Conservation (phyloP, 257 asterid species). For the Solanum virginianum region DNA sequence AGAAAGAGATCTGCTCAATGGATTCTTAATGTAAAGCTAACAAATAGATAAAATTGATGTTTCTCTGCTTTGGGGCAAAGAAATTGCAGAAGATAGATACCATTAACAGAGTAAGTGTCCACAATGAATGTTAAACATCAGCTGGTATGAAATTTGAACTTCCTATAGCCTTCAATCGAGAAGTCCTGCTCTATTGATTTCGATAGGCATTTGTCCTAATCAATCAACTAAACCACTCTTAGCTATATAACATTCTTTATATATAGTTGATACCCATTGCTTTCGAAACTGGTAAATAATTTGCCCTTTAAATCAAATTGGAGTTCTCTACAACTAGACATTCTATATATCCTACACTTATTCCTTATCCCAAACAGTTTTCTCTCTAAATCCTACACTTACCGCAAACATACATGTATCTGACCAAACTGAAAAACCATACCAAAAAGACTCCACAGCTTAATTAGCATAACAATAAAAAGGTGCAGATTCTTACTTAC, state of each 20-base stretch:
- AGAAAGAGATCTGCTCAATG: background rate
- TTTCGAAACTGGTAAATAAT: background rate
- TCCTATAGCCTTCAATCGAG: background rate
- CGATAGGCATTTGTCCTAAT: background rate
- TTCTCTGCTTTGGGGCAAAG: background rate
- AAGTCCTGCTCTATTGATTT: background rate
- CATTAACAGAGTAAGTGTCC: background rate
- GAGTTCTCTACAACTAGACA: background rate
- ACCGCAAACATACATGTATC: background rate
- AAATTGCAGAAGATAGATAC: background rate
- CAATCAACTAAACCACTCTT: background rate
- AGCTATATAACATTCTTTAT: background rate
- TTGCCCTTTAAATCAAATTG: background rate
- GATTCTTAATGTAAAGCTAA: background rate
- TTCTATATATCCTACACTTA: background rate
- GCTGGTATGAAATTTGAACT: background rate
- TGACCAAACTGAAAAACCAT: background rate
- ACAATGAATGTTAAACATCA: background rate
- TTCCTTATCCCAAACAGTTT: background rate
- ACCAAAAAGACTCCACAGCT: background rate
- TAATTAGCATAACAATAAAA: background rate
- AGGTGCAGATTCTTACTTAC: background rate
- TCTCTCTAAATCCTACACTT: background rate
- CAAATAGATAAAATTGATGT: background rate
- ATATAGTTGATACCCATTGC: background rate